Conservation (phyloP, 2,329 filamentous ascomycete genomes). For the Venturia carpophila region DNA sequence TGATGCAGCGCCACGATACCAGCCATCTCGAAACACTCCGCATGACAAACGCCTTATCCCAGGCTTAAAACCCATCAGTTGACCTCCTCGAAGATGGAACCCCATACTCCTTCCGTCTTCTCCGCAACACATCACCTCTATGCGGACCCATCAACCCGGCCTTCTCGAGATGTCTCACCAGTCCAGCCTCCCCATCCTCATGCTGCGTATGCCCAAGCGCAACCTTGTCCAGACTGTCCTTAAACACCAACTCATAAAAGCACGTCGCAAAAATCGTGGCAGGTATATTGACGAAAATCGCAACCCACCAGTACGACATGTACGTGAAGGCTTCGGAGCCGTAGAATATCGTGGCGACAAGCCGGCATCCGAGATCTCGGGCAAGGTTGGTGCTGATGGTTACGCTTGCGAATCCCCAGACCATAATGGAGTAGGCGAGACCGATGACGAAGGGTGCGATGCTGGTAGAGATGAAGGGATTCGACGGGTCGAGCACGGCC, state of each 20-base stretch:
- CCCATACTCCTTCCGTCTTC: background rate
- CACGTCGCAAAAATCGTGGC: conserved; percentile 48
- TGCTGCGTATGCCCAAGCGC: conserved; percentile 43
- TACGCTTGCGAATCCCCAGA: conserved; percentile 50
- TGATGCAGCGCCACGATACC: background rate
- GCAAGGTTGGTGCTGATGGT: conserved; percentile 52
- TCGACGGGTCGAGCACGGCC: conserved; percentile 50
- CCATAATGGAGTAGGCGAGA: conserved; percentile 44
- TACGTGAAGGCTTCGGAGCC: conserved; percentile 43
- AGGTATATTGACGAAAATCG: conserved; percentile 49
- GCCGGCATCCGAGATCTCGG: conserved; percentile 51
- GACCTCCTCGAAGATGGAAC: background rate
- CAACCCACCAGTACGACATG: conserved; percentile 44
- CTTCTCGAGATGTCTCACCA: conserved; percentile 36
- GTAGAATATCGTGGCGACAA: conserved; percentile 53
- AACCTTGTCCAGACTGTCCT: conserved; percentile 47
- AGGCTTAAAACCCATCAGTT: background rate
- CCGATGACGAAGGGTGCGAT: conserved; percentile 49
- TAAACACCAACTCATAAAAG: conserved; percentile 48
- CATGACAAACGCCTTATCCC: background rate
- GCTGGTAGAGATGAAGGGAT: conserved; percentile 46
- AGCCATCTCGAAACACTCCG: background rate
- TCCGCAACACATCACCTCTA: background rate
- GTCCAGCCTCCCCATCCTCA: conserved; percentile 44
- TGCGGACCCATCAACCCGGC: conserved; percentile 21